Percentiles rank a stretch among this genome's conserved stretches.
These are phyloP conservation scores for Xylaria palmicola DNA, from an alignment of 495 filamentous ascomycete species.

Conservation along the genomic window DNA sequence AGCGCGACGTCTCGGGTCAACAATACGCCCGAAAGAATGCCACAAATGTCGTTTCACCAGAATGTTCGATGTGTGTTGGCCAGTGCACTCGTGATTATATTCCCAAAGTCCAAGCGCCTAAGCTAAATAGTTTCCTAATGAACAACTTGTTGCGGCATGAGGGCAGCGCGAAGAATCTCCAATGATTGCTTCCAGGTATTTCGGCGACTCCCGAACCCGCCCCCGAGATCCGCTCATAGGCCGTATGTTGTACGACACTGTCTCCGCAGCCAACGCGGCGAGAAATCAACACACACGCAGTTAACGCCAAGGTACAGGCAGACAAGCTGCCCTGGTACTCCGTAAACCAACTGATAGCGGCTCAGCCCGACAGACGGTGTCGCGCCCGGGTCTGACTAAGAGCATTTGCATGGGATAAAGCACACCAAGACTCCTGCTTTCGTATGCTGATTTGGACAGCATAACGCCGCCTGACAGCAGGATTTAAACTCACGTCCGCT, in stretches of 20 bases:
- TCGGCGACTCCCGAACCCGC: not conserved
- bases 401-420: not conserved
- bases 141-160: no score
- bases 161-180: no score
- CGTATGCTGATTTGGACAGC: not conserved
- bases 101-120: no score
- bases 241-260: not conserved
- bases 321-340: not conserved
- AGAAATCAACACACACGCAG: not conserved
- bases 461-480: not conserved
- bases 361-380: conserved; percentile 1
- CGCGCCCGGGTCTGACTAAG: conserved; percentile 16
- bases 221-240: not conserved
- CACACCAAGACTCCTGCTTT: not conserved
- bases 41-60: no score
- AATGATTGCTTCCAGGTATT: no score
- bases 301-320: not conserved
- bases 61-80: no score
- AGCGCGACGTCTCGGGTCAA: no score
- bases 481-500: conserved; percentile 8
- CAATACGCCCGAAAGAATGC: no score
- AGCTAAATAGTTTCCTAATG: no score
- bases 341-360: not conserved
- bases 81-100: no score
- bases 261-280: conserved; percentile 4